These are phyloP conservation scores for Oryza officinalis DNA, from an alignment of 176 grass and related monocot species.

Conservation along the genomic window DNA sequence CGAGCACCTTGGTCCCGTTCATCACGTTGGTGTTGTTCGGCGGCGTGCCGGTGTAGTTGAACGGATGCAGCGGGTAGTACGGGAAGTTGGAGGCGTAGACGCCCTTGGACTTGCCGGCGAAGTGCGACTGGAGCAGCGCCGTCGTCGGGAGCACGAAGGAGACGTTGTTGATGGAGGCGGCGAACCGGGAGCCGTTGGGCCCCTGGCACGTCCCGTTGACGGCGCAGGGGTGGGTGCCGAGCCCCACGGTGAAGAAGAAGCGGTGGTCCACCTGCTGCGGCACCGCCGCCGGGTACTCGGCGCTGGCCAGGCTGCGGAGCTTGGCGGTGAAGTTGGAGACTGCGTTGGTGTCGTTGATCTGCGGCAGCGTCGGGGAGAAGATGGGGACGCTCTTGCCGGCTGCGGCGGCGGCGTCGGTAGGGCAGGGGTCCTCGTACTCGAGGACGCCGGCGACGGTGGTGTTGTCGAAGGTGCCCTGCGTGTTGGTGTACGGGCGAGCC, in stretches of 20 bases:
- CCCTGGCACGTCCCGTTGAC: conserved; percentile 34
- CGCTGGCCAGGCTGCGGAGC: conserved; percentile 67
- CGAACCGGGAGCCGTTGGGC: background rate
- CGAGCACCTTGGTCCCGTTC: background rate
- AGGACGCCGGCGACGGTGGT: conserved; percentile 79
- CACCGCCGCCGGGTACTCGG: conserved; percentile 62
- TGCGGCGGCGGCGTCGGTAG: background rate
- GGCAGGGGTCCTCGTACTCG: conserved; percentile 55
- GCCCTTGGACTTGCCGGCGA: background rate
- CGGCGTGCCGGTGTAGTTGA: background rate
- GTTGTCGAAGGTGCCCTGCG: conserved; percentile 77
- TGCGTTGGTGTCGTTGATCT: conserved; percentile 63
- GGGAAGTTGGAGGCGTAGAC: conserved; percentile 40
- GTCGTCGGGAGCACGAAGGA: background rate
- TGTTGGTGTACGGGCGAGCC: conserved; percentile 58
- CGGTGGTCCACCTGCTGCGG: conserved; percentile 51
- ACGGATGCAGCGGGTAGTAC: background rate
- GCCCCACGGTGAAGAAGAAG: conserved; percentile 83
- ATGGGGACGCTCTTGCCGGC: conserved; percentile 29
- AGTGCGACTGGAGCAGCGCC: background rate
- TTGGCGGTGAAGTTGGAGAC: conserved; percentile 57
- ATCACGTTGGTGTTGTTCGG: background rate
- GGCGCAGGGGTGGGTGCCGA: conserved; percentile 72
- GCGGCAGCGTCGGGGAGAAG: conserved; percentile 44
- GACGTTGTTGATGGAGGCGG: background rate